Percentiles rank a stretch among this genome's conserved stretches.
Conservation (phyloP, 768 basidiomycete species). For the Phaffia australis region DNA sequence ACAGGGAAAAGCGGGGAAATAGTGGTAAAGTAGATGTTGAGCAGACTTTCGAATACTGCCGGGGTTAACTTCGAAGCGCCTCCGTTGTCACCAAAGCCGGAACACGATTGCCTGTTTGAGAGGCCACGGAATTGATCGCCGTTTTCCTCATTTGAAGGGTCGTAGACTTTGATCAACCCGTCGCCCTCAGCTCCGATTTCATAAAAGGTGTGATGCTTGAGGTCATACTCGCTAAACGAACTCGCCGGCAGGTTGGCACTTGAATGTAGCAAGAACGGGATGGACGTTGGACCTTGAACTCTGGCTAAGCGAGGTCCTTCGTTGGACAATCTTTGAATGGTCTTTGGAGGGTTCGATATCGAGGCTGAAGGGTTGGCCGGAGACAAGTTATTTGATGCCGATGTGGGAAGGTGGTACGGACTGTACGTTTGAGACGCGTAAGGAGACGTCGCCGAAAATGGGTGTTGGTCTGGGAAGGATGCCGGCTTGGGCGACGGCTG, state of each 20-base stretch:
- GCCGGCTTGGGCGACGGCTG: background rate
- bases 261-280: conserved; percentile 79
- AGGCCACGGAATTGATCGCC: background rate
- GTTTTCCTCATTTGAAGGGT: conserved; percentile 29
- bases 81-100: conserved; percentile 5
- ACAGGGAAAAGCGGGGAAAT: conserved; percentile 74
- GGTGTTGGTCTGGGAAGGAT: background rate
- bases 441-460: background rate
- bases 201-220: conserved; percentile 77
- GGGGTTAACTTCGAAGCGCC: conserved; percentile 36
- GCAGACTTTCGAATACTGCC: conserved; percentile 62
- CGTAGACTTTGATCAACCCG: conserved; percentile 55
- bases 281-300: conserved; percentile 66
- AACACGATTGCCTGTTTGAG: background rate
- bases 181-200: conserved; percentile 70
- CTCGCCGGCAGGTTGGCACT: conserved; percentile 73
- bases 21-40: conserved; percentile 91
- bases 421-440: background rate
- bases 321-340: conserved; percentile 3
- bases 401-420: background rate
- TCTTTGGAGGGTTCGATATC: background rate
- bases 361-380: background rate
- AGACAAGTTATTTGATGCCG: background rate
- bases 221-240: conserved; percentile 76
- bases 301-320: background rate